Evolutionary conservation across 2,329 filamentous ascomycete genomes (phyloP).

Genomic region (Apiospora rasikravindrae): DNA sequence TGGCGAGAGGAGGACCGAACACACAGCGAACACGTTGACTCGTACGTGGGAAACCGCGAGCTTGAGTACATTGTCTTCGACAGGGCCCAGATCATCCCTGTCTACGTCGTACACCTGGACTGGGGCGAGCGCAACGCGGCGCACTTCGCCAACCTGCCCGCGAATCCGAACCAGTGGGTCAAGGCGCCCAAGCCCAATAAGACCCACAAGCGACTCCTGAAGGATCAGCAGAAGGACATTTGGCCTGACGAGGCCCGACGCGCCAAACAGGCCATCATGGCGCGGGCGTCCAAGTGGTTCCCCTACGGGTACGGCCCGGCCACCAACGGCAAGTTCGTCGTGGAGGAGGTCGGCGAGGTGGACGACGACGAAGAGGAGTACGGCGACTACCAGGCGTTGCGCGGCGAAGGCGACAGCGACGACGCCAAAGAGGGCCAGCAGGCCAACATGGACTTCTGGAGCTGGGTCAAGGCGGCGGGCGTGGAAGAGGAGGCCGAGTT

Average conservation of each 20-base stretch:
- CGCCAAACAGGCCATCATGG: constrained; percentile 44
- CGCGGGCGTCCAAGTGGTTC: constrained; percentile 51
- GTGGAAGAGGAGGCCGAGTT: constrained; percentile 21
- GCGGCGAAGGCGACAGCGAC: constrained; percentile 31
- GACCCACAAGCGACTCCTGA: constrained; percentile 26
- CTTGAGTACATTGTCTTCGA: constrained; percentile 52
- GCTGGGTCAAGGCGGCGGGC: constrained; percentile 32
- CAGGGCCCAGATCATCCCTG: constrained; percentile 48
- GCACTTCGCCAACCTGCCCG: constrained; percentile 31
- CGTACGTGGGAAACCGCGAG: constrained; percentile 43
- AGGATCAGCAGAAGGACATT: constrained; percentile 27
- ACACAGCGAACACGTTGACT: constrained; percentile 37
- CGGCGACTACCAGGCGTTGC: constrained; percentile 45
- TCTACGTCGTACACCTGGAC: constrained; percentile 52
- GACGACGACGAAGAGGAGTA: constrained; percentile 50
- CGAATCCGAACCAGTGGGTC: constrained; percentile 28
- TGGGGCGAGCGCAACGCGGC: constrained; percentile 41
- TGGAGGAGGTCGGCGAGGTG: constrained; percentile 51
- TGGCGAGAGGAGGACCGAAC: constrained; percentile 35
- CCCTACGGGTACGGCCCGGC: constrained; percentile 52
- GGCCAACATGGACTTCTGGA: constrained; percentile 30
- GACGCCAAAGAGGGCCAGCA: not conserved
- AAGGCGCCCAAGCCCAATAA: constrained; percentile 17
- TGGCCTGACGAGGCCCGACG: constrained; percentile 44
- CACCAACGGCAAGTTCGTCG: constrained; percentile 47